Evolutionary conservation across 1,284 basidiomycete genomes (phyloP).

Genomic region (Agaricales sp.): DNA sequence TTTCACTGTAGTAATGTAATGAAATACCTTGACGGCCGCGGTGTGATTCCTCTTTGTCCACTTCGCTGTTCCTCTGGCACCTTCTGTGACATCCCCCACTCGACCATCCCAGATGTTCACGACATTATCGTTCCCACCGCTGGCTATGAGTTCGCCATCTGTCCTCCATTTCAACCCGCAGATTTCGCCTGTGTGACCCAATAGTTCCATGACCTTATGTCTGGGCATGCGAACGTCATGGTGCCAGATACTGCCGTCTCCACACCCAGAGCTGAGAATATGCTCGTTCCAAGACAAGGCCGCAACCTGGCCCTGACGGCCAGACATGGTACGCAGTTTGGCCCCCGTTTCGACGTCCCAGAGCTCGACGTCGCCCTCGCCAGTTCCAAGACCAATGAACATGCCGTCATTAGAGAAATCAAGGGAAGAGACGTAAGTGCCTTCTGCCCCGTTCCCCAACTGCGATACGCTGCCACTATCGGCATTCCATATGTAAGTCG

Average conservation of each 20-base stretch:
- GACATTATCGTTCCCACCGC: slow-evolving; percentile 93
- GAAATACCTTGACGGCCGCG: slow-evolving; percentile 80
- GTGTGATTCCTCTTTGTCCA: slow-evolving; percentile 94
- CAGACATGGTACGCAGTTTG: slow-evolving; percentile 82
- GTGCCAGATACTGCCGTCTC: slow-evolving; percentile 89
- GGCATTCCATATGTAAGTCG: slow-evolving; percentile 90
- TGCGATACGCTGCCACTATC: slow-evolving; percentile 78
- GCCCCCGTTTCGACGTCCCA: slow-evolving; percentile 84
- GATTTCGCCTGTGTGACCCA: slow-evolving; percentile 86
- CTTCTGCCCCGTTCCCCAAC: slow-evolving; percentile 68
- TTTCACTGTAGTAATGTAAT: not conserved
- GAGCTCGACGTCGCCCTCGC: slow-evolving; percentile 86
- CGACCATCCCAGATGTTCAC: slow-evolving; percentile 94
- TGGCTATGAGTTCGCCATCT: slow-evolving; percentile 84
- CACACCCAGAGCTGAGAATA: slow-evolving; percentile 79
- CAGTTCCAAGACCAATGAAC: slow-evolving; percentile 81
- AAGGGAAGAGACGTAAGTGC: slow-evolving; percentile 67
- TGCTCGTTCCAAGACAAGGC: slow-evolving; percentile 82
- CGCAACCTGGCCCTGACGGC: slow-evolving; percentile 75
- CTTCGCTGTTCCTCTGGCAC: slow-evolving; percentile 59
- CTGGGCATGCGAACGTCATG: slow-evolving; percentile 83
- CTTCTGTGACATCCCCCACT: slow-evolving; percentile 52
- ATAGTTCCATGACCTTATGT: slow-evolving; percentile 84
- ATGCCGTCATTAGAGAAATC: slow-evolving; percentile 85
- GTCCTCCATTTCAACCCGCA: slow-evolving; percentile 77